Evolutionary conservation across 139 green algal genomes (phyloP).

Genomic region (Chlamydomonas applanata): DNA sequence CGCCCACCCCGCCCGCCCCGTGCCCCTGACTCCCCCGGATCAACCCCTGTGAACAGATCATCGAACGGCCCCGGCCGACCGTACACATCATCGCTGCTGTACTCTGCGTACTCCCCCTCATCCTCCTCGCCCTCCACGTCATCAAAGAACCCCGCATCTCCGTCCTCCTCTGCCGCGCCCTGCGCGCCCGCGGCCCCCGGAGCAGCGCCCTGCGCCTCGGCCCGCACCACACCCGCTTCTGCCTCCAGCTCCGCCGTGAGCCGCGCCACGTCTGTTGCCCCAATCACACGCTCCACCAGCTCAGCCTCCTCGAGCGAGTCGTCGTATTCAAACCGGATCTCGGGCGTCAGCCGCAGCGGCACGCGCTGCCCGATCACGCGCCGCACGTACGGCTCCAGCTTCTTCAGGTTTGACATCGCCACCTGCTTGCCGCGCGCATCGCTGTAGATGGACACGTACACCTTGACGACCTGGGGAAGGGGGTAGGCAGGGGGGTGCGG

Average conservation of each 20-base stretch:
- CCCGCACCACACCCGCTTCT: neutral
- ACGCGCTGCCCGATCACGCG: conserved; percentile 68
- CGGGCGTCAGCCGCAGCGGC: conserved; percentile 78
- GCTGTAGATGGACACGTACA: conserved; percentile 61
- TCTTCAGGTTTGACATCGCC: conserved; percentile 74
- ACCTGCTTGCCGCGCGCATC: conserved; percentile 59
- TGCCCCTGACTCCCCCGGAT: too few relatives aligned
- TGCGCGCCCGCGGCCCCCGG: neutral
- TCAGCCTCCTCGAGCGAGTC: conserved; percentile 73
- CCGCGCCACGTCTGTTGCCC: conserved; percentile 24
- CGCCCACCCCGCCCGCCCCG: too few relatives aligned
- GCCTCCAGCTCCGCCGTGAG: conserved; percentile 27
- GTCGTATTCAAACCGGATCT: conserved; percentile 88
- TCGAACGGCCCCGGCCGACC: conserved; percentile 20
- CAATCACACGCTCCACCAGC: conserved; percentile 30
- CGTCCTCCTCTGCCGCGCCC: neutral
- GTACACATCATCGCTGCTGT: neutral
- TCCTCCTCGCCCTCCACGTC: neutral
- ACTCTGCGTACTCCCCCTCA: conserved; percentile 1
- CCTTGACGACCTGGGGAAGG: conserved; percentile 46
- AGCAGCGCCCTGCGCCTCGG: conserved; percentile 21
- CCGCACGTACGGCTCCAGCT: conserved; percentile 82
- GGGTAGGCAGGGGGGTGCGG: too few relatives aligned
- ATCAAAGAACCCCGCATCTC: conserved; percentile 10
- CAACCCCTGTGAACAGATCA: conserved; percentile 19